phyloP scores from a whole-genome alignment of 2,329 filamentous ascomycete genomes.

The Herpotrichia juniperi region DNA sequence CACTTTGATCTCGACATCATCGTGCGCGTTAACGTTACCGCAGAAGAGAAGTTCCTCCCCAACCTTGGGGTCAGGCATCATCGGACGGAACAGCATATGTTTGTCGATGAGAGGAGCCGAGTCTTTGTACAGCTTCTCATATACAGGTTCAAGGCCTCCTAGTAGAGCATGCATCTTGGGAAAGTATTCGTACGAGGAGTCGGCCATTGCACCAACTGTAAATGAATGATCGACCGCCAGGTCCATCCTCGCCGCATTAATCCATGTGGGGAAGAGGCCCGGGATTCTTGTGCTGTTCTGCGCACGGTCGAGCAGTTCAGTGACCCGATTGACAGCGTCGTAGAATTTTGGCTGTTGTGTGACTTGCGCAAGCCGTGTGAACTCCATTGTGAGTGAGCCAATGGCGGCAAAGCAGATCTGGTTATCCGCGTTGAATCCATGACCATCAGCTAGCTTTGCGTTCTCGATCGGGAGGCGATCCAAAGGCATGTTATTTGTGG shows the following conservation, averaged over 20 bases:
- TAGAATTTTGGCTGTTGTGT: slow-evolving; percentile 45
- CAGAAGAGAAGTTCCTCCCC: slow-evolving; percentile 37
- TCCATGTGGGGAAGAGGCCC: slow-evolving; percentile 45
- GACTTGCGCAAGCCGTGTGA: slow-evolving; percentile 45
- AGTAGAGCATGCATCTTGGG: slow-evolving; percentile 44
- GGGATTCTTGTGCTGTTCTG: slow-evolving; percentile 42
- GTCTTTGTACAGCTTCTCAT: slow-evolving; percentile 63
- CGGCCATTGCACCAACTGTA: slow-evolving; percentile 45
- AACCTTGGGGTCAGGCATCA: slow-evolving; percentile 31
- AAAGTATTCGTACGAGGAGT: slow-evolving; percentile 48
- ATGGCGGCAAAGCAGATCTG: slow-evolving; percentile 54
- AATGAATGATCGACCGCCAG: slow-evolving; percentile 36
- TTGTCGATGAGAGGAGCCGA: slow-evolving; percentile 51
- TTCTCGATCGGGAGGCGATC: slow-evolving; percentile 49
- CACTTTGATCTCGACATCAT: slow-evolving; percentile 21
- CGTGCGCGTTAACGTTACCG: slow-evolving; percentile 39
- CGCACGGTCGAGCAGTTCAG: slow-evolving; percentile 32
- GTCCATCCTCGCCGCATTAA: slow-evolving; percentile 42
- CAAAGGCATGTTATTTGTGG: slow-evolving; percentile 50
- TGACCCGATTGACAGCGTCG: slow-evolving; percentile 43
- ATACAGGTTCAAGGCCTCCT: slow-evolving; percentile 52
- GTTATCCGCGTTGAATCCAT: slow-evolving; percentile 42
- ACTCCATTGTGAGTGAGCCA: slow-evolving; percentile 52
- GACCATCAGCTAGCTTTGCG: slow-evolving; percentile 31
- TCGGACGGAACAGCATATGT: slow-evolving; percentile 57